Percentiles rank a stretch among this genome's conserved stretches.
phyloP scores from a whole-genome alignment of 305 asterid genomes.

The Fraxinus nigra region DNA sequence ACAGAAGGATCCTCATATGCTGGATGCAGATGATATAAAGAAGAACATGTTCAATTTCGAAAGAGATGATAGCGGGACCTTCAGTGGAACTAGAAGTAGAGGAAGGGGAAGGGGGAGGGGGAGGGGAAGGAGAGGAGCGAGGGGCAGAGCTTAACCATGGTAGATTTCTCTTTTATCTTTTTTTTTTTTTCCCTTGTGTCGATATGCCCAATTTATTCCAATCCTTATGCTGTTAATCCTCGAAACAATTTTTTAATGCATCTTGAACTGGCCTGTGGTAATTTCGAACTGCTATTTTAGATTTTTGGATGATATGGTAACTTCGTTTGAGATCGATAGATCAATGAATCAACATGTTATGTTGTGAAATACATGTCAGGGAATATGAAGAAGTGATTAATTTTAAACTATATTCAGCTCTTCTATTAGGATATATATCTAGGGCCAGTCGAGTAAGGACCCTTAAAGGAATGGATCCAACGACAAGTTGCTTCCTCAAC shows the following conservation, averaged over 20 bases:
- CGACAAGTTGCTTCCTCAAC: background rate
- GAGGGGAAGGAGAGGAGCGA: conserved; percentile 38
- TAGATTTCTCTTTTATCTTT: background rate
- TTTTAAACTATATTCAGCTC: background rate
- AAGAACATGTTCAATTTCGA: conserved; percentile 78
- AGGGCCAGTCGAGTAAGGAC: background rate
- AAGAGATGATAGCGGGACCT: conserved; percentile 46
- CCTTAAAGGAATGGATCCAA: background rate
- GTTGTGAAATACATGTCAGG: background rate
- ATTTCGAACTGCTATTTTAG: background rate
- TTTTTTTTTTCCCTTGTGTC: background rate
- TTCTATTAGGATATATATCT: background rate
- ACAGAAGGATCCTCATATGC: conserved; percentile 35
- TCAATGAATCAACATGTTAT: background rate
- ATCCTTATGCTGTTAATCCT: background rate
- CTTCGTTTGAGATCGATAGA: background rate
- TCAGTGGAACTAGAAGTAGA: conserved; percentile 46
- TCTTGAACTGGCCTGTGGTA: background rate
- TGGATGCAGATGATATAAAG: conserved; percentile 61
- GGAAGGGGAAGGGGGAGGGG: conserved; percentile 64
- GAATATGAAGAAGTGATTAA: background rate
- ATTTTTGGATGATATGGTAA: background rate
- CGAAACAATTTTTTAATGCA: background rate
- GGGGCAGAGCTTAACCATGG: conserved; percentile 20
- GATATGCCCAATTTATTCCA: background rate